Percentiles rank a stretch among this genome's conserved stretches.
phyloP scores from a whole-genome alignment of 805 yeast species.

The Candida silvicultrix region DNA sequence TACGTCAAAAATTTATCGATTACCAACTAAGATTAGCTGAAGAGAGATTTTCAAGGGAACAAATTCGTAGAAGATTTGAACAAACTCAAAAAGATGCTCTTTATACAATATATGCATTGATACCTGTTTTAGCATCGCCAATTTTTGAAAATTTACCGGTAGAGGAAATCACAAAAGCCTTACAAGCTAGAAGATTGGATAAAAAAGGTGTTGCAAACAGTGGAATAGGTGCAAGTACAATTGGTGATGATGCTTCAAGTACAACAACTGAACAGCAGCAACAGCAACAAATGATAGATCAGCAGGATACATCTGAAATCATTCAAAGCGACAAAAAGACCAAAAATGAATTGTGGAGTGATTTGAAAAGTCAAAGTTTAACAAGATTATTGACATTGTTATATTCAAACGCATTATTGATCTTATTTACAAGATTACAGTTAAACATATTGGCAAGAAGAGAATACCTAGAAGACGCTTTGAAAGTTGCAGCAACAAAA shows the following conservation, averaged over 20 bases:
- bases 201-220: constrained; percentile 13
- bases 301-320: not conserved
- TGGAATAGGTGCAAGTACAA: constrained; percentile 1
- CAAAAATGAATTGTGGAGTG: constrained; percentile 76
- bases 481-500: constrained; percentile 52
- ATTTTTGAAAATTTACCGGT: constrained; percentile 59
- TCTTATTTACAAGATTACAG: constrained; percentile 80
- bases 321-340: constrained; percentile 23
- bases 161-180: constrained; percentile 63
- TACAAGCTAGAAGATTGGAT: constrained; percentile 52
- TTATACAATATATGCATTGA: constrained; percentile 73
- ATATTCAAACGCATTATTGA: constrained; percentile 61
- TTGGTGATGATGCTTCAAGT: constrained; percentile 34
- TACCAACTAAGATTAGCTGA: constrained; percentile 46
- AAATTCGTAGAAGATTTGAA: constrained; percentile 73
- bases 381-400: constrained; percentile 67
- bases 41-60: constrained; percentile 57
- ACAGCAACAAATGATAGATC: not conserved
- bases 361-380: constrained; percentile 67
- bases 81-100: constrained; percentile 91
- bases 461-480: constrained; percentile 75
- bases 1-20: constrained; percentile 38
- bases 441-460: constrained; percentile 83
- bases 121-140: constrained; percentile 69
- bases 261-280: constrained; percentile 33